phyloP scores from a whole-genome alignment of 2,329 filamentous ascomycete genomes.

The Xylariales sp. region DNA sequence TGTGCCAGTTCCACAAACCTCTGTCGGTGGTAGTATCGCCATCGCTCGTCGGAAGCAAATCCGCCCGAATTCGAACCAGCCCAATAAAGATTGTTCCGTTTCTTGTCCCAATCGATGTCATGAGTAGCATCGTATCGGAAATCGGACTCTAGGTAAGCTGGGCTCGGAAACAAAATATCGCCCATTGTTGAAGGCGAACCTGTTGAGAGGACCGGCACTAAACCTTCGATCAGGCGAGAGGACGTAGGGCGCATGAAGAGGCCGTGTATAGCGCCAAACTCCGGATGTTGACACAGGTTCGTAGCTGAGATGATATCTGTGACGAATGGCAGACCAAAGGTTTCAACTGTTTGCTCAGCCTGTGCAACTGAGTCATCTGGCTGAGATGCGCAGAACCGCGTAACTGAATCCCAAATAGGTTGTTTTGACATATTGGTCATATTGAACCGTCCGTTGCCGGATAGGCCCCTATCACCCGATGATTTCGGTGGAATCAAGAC shows the following conservation, averaged over 20 bases:
- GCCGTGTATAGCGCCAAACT: constrained; percentile 39
- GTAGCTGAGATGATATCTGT: constrained; percentile 19
- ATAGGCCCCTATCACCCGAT: not conserved
- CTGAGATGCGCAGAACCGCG: constrained; percentile 20
- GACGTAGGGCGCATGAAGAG: constrained; percentile 39
- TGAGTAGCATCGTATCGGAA: constrained; percentile 34
- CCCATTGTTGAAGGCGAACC: constrained; percentile 41
- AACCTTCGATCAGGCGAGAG: constrained; percentile 33
- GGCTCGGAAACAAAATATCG: constrained; percentile 48
- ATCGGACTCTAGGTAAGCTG: constrained; percentile 40
- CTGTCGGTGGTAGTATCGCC: constrained; percentile 44
- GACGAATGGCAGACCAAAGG: constrained; percentile 32
- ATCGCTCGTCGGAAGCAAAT: constrained; percentile 28
- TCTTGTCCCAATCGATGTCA: constrained; percentile 45
- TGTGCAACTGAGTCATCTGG: constrained; percentile 11
- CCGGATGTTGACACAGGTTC: constrained; percentile 40
- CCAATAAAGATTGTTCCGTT: constrained; percentile 51
- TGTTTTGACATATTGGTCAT: constrained; percentile 23
- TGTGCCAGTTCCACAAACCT: constrained; percentile 35
- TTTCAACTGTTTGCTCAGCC: not conserved
- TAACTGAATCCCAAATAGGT: constrained; percentile 28
- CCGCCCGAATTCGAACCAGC: constrained; percentile 51
- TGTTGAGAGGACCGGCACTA: constrained; percentile 43
- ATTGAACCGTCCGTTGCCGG: constrained; percentile 10
- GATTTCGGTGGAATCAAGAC: constrained; percentile 29